phyloP scores from a whole-genome alignment of 1,139 yeast species.

The Torulaspora globosa region DNA sequence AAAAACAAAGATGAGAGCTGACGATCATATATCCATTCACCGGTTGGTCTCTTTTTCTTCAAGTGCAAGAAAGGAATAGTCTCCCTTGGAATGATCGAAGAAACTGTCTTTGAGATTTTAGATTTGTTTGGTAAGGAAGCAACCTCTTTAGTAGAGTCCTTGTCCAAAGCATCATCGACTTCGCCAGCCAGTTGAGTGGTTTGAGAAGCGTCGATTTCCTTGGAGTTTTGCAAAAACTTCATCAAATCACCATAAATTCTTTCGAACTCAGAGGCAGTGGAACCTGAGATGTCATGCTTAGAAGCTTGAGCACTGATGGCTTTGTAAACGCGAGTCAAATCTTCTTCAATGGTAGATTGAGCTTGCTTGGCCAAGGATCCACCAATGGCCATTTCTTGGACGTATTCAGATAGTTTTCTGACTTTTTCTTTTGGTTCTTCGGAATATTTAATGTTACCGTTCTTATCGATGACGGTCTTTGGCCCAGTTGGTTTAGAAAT shows the following conservation, averaged over 20 bases:
- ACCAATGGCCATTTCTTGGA: constrained; percentile 94
- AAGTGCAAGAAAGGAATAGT: constrained; percentile 93
- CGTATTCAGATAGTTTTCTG: constrained; percentile 93
- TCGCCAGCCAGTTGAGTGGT: constrained; percentile 41
- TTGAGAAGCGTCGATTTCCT: constrained; percentile 53
- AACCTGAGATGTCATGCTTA: constrained; percentile 44
- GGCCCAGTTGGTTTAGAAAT: constrained; percentile 95
- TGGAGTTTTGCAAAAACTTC: constrained; percentile 63
- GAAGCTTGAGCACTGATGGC: constrained; percentile 66
- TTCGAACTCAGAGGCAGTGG: constrained; percentile 72
- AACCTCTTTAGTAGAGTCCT: constrained; percentile 70
- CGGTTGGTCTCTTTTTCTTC: constrained; percentile 67
- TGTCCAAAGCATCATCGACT: constrained; percentile 47
- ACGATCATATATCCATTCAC: constrained; percentile 82
- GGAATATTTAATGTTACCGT: constrained; percentile 79
- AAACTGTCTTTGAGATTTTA: constrained; percentile 66
- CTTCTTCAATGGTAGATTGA: constrained; percentile 75
- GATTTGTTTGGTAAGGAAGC: constrained; percentile 76
- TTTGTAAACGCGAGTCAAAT: constrained; percentile 77
- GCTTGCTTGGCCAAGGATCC: constrained; percentile 66
- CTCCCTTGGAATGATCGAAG: constrained; percentile 69
- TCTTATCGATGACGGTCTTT: constrained; percentile 77
- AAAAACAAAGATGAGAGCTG: constrained; percentile 71
- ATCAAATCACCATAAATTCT: constrained; percentile 74
- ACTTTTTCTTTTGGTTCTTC: constrained; percentile 88